A percentile compares a stretch with the other conserved stretches of the same genome.
phyloP scores from a whole-genome alignment of 345 rosid genomes.

The Eucalyptus pumila region DNA sequence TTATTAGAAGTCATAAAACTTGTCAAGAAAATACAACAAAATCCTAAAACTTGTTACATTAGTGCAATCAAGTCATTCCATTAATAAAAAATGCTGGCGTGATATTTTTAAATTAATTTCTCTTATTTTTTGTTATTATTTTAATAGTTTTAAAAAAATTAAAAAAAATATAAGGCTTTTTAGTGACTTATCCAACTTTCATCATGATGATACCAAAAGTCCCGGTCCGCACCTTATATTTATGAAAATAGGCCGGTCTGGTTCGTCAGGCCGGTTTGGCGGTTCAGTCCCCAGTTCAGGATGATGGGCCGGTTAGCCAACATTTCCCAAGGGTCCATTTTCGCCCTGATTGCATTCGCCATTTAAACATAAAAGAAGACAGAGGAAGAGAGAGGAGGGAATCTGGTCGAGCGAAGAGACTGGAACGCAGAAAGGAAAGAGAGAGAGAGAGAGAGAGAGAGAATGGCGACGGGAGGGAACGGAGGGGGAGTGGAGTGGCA shows the following conservation, averaged over 20 bases:
- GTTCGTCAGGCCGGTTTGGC: not conserved
- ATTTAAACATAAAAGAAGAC: not conserved
- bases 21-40: accelerated
- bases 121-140: no score
- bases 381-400: not conserved
- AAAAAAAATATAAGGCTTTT: no score
- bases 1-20: no score
- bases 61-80: no score
- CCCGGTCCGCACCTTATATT: not conserved
- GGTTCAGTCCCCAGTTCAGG: not conserved
- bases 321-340: not conserved
- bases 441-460: not conserved
- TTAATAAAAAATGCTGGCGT: accelerated
- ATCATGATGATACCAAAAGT: not conserved
- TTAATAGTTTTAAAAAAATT: no score
- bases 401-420: not conserved
- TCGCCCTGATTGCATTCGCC: not conserved
- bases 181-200: no score
- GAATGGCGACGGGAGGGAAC: not conserved
- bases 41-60: no score
- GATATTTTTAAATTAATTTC: no score
- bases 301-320: not conserved
- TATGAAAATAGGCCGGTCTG: not conserved
- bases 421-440: not conserved
- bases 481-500: constrained; percentile 85